phyloP scores from a whole-genome alignment of 2,329 filamentous ascomycete genomes.

The Fusarium sp. region DNA sequence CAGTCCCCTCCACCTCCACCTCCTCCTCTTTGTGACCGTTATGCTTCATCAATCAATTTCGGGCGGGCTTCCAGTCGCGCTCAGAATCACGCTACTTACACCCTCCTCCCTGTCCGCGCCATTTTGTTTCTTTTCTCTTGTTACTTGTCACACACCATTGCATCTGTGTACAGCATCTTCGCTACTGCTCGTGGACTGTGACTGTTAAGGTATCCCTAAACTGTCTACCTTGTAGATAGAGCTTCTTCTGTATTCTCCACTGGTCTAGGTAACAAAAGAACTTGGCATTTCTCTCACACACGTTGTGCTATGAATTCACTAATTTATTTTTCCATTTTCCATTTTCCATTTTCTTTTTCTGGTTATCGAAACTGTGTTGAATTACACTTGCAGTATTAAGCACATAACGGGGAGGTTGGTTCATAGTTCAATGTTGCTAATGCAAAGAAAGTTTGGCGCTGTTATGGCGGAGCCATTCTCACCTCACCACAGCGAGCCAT shows the following conservation, averaged over 20 bases:
- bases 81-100: slow-evolving; percentile 36
- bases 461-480: slow-evolving; percentile 33
- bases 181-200: slow-evolving; percentile 7
- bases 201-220: not conserved
- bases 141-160: slow-evolving; percentile 42
- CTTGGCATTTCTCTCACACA: no score
- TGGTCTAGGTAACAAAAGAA: no score
- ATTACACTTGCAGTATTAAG: not conserved
- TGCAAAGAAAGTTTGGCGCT: slow-evolving; percentile 40
- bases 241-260: no score
- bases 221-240: not conserved
- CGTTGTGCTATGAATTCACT: not conserved
- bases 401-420: slow-evolving; percentile 24
- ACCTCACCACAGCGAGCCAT: slow-evolving; percentile 31
- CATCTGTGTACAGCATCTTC: slow-evolving; percentile 25
- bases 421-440: slow-evolving; percentile 29
- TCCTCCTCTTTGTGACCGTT: slow-evolving; percentile 40
- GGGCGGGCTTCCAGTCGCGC: slow-evolving; percentile 36
- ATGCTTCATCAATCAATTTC: slow-evolving; percentile 43
- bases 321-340: slow-evolving; percentile 11
- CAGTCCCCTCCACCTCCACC: slow-evolving; percentile 30
- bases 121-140: slow-evolving; percentile 27
- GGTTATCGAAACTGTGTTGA: not conserved
- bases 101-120: slow-evolving; percentile 39
- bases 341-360: slow-evolving; percentile 11